phyloP scores from a whole-genome alignment of 257 asterid genomes.

The Nicotiana otophora region DNA sequence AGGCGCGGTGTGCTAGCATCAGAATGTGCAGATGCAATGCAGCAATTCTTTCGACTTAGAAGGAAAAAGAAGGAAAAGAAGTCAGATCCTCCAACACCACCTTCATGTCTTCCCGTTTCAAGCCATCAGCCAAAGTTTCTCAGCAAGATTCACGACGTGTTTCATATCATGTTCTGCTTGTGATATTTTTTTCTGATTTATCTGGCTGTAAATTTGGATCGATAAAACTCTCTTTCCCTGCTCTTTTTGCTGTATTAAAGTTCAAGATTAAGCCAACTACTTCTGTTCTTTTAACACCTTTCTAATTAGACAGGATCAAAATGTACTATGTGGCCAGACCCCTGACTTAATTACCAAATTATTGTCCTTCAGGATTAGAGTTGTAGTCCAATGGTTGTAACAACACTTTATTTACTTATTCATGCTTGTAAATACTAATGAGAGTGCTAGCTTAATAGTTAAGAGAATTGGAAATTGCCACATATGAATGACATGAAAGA shows the following conservation, averaged over 20 bases:
- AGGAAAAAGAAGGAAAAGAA: conserved; percentile 62
- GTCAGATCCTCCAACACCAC: conserved; percentile 37
- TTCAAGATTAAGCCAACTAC: background rate
- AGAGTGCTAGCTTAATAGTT: background rate
- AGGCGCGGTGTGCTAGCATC: conserved; percentile 68
- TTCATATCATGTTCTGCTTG: conserved; percentile 61
- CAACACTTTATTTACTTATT: background rate
- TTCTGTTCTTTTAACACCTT: background rate
- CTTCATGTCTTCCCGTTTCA: conserved; percentile 56
- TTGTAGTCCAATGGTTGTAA: background rate
- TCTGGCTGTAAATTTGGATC: background rate
- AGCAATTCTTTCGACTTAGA: conserved; percentile 75
- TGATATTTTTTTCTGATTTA: conserved; percentile 11
- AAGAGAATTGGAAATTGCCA: background rate
- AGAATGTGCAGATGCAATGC: conserved; percentile 93
- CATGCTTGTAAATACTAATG: no score
- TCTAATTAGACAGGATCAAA: background rate
- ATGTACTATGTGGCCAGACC: background rate
- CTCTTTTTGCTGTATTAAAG: background rate
- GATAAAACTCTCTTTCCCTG: background rate
- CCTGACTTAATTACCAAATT: background rate
- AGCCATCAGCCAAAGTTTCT: conserved; percentile 55
- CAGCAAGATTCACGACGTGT: conserved; percentile 61
- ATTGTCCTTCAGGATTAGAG: background rate
- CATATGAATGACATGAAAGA: background rate